Base-by-base conservation (phyloP, 73 alveolate species). In the Paramecium caudatum region DNA sequence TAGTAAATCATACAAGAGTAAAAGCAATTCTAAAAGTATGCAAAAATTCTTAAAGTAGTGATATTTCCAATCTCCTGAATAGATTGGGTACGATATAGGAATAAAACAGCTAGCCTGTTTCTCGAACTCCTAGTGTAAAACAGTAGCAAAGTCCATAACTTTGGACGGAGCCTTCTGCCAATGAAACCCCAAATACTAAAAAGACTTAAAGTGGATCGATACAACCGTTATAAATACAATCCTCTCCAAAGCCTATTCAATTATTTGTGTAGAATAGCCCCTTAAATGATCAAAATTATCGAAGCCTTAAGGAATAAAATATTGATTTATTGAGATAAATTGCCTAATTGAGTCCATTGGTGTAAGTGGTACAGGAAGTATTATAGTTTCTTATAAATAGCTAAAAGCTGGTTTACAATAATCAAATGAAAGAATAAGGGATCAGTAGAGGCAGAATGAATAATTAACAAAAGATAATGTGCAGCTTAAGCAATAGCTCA, bases 221-320 rank as follows among this genome's bases (percentile, higher is more conserved):
- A 12, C 12, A 27, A 23, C 80, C 80, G 23, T 27, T 27, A 15
- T 55, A 17, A 55, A 23, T 7, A 55, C 80, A 21, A 23, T 10
- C 9, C 8, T 43, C 80, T 55, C 80, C 80, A 9, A 27, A 55
- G 30, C 80, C 80, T 27, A 55, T 55, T 23, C 45, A 55, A 55
- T 55, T 55, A 55, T 55, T 55, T 55, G 80, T 55, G n/a, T 23
- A 55, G 30, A 55, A 55, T 55, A 55, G 80, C 7, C 80, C 80
- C 23, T 27, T 55, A 12, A 55, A 55, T 55, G 80, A 55, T 55
- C 46, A 55, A 55, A 4, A 55, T 1, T 55, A 23, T 10, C 23
- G 80, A 5, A 55, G 30, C 12, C n/a, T 55, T 27, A 55, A 55
- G 30, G 80, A 55, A 55, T 55, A 55, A 21, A 55, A 55, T 55